phyloP scores from a whole-genome alignment of 148 eudicot species.

The Amaranthus palmeri region DNA sequence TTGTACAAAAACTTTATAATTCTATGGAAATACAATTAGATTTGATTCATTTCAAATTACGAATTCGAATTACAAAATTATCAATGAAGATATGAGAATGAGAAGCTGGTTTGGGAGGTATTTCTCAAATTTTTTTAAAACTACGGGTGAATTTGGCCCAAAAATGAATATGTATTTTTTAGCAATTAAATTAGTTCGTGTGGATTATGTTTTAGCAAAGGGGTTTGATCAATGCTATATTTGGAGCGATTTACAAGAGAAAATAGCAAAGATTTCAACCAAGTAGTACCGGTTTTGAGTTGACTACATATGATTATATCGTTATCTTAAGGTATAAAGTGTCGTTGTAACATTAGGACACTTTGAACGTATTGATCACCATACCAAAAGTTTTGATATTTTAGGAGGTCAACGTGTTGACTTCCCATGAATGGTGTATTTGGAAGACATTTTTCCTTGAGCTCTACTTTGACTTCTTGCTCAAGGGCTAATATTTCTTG shows the following conservation, averaged over 20 bases:
- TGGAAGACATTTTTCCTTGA: background rate
- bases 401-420: background rate
- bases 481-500: background rate
- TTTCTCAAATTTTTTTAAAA: too few species aligned
- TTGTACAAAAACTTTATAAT: too few species aligned
- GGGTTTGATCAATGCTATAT: background rate
- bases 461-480: background rate
- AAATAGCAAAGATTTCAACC: constrained; percentile 8
- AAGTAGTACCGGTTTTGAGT: background rate
- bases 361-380: background rate
- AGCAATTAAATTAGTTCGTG: too few species aligned
- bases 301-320: background rate
- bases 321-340: background rate
- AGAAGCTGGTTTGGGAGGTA: too few species aligned
- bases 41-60: too few species aligned
- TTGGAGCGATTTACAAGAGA: background rate
- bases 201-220: too few species aligned
- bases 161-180: too few species aligned
- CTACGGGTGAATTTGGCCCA: too few species aligned
- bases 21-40: too few species aligned
- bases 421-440: background rate
- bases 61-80: too few species aligned
- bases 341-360: background rate
- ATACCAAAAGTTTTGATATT: background rate
- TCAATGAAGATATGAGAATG: too few species aligned